Evolutionary conservation across 106 monocot genomes (phyloP).

Genomic region (Dendrobium nobile): DNA sequence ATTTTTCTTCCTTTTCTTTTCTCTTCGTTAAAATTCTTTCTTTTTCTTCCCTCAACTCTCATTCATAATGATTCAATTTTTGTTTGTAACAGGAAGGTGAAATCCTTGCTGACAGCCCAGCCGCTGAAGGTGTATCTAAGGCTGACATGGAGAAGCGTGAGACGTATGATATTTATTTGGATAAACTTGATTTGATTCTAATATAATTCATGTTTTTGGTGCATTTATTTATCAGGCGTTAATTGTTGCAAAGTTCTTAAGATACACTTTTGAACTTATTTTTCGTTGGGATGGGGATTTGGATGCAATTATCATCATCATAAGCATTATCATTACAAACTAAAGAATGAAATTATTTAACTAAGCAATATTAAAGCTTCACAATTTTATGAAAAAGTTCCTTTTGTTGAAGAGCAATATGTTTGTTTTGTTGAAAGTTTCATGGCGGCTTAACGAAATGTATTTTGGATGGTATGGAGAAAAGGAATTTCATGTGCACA

Average conservation of each 20-base stretch:
- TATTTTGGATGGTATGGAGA: neutral
- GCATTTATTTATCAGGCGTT: neutral
- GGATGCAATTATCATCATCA: neutral
- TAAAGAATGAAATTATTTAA: neutral
- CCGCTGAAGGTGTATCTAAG: slow-evolving; percentile 91
- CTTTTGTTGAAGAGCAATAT: neutral
- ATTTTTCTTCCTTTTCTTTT: neutral
- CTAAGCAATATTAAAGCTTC: neutral
- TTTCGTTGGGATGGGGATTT: neutral
- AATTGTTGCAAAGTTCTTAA: slow-evolving; percentile 2
- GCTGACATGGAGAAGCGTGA: slow-evolving; percentile 84
- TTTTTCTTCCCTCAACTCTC: neutral
- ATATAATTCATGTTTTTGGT: neutral
- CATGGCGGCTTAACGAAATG: neutral
- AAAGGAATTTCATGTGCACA: neutral
- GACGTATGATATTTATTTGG: slow-evolving; percentile 37
- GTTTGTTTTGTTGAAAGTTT: neutral
- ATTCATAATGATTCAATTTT: neutral
- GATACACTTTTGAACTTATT: neutral
- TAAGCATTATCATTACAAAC: neutral
- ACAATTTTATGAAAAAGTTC: neutral
- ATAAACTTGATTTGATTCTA: neutral
- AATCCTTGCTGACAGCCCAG: slow-evolving; percentile 63
- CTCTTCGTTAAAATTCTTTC: neutral
- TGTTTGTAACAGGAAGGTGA: slow-evolving; percentile 72